phyloP scores from a whole-genome alignment of 148 eudicot genomes.

The Persicaria maculosa region DNA sequence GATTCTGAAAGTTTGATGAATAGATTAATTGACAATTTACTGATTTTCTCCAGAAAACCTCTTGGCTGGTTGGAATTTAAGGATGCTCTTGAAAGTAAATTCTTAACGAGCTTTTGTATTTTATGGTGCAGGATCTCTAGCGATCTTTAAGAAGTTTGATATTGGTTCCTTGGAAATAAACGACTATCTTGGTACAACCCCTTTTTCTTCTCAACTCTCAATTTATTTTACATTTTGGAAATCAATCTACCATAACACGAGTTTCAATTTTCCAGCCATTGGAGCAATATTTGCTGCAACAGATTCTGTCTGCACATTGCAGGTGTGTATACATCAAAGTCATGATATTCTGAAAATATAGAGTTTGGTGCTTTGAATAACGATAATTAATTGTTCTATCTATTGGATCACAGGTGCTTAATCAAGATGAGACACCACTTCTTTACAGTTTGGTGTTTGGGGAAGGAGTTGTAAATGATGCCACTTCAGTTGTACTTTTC shows the following conservation, averaged over 20 bases:
- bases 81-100: neutral
- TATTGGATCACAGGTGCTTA: conserved; percentile 54
- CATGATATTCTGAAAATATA: neutral
- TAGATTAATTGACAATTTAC: neutral
- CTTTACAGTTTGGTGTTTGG: conserved; percentile 83
- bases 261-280: conserved; percentile 37
- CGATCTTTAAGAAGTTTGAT: conserved; percentile 36
- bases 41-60: neutral
- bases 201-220: conserved; percentile 2
- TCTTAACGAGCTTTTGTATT: neutral
- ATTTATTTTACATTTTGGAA: conserved; percentile 2
- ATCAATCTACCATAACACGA: neutral
- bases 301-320: conserved; percentile 86
- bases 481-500: conserved; percentile 79
- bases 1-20: neutral
- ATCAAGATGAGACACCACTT: conserved; percentile 75
- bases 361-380: neutral
- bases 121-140: conserved; percentile 44
- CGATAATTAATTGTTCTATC: conserved; percentile 4
- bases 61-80: neutral
- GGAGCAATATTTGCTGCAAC: conserved; percentile 92
- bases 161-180: conserved; percentile 46
- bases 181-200: conserved; percentile 60
- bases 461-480: conserved; percentile 91
- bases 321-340: conserved; percentile 33